A percentile compares a stretch with the other conserved stretches of the same genome.
These are phyloP conservation scores for Sporobolomyces roseus DNA, from an alignment of 768 basidiomycete species.

Conservation along the genomic window DNA sequence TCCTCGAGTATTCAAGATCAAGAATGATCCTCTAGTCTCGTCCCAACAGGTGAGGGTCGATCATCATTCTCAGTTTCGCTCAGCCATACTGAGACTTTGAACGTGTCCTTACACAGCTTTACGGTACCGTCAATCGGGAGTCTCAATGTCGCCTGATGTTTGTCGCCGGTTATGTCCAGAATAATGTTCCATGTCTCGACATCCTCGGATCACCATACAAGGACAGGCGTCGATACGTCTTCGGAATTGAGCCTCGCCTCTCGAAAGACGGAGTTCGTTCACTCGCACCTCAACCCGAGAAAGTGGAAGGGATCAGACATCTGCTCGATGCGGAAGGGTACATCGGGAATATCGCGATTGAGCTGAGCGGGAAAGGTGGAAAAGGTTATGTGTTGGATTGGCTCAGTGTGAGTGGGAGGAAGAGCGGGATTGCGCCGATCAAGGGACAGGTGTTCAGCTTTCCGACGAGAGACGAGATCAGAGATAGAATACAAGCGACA, in stretches of 20 bases:
- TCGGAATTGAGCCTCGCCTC: conserved; percentile 11
- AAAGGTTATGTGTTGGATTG: too few relatives aligned
- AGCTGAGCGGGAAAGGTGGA: background rate
- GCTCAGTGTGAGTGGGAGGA: background rate
- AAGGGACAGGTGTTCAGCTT: background rate
- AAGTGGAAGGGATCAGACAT: background rate
- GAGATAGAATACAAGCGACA: background rate
- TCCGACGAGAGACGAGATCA: background rate
- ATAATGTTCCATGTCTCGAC: background rate
- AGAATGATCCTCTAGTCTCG: background rate
- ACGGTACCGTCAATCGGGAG: background rate
- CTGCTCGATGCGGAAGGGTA: conserved; percentile 15
- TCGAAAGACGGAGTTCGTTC: background rate
- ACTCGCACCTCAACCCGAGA: background rate
- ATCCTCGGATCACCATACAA: background rate
- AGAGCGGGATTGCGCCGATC: background rate
- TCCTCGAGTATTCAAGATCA: conserved; percentile 2
- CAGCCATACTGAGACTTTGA: too few relatives aligned
- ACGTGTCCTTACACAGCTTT: too few relatives aligned
- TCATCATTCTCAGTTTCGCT: too few relatives aligned
- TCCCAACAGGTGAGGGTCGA: background rate
- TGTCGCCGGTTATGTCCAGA: background rate
- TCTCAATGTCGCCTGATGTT: background rate
- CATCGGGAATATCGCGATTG: conserved; percentile 21
- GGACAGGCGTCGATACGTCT: background rate